Conservation (phyloP, 176 grass and related monocot species). For the Guadua angustifolia region DNA sequence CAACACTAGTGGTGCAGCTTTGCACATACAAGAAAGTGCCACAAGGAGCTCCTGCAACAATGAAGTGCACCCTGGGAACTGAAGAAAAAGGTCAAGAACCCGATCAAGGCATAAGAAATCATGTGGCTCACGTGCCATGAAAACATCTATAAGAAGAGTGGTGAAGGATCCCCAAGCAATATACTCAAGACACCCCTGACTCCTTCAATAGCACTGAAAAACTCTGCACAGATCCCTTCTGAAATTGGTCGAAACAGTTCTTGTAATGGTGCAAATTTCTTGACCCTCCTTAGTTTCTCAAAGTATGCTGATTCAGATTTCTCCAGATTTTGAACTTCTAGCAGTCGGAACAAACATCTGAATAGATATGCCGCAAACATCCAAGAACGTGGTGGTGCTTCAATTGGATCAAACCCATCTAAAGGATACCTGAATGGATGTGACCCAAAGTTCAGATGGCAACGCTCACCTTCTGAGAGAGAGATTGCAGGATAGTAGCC, state of each 20-base stretch:
- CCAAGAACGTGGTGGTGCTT: slow-evolving; percentile 58
- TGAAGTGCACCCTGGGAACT: slow-evolving; percentile 53
- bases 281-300: slow-evolving; percentile 77
- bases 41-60: slow-evolving; percentile 70
- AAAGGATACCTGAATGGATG: slow-evolving; percentile 75
- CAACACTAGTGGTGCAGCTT: slow-evolving; percentile 75
- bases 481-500: slow-evolving; percentile 86
- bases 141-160: slow-evolving; percentile 66
- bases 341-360: slow-evolving; percentile 64
- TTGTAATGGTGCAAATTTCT: slow-evolving; percentile 73
- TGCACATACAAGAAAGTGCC: slow-evolving; percentile 81
- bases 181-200: slow-evolving; percentile 62
- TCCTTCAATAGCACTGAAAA: slow-evolving; percentile 63
- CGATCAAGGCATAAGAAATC: slow-evolving; percentile 68
- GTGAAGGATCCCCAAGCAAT: slow-evolving; percentile 63
- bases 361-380: slow-evolving; percentile 62
- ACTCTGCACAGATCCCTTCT: slow-evolving; percentile 64
- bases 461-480: slow-evolving; percentile 81
- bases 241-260: slow-evolving; percentile 74
- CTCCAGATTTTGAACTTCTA: slow-evolving; percentile 72
- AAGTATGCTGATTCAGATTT: slow-evolving; percentile 86
- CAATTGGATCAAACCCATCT: slow-evolving; percentile 71
- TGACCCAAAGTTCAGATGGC: slow-evolving; percentile 81
- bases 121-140: slow-evolving; percentile 67
- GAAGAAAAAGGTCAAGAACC: slow-evolving; percentile 74